Conservation (phyloP, 176 grass and related monocot species). For the Melocanna baccifera region DNA sequence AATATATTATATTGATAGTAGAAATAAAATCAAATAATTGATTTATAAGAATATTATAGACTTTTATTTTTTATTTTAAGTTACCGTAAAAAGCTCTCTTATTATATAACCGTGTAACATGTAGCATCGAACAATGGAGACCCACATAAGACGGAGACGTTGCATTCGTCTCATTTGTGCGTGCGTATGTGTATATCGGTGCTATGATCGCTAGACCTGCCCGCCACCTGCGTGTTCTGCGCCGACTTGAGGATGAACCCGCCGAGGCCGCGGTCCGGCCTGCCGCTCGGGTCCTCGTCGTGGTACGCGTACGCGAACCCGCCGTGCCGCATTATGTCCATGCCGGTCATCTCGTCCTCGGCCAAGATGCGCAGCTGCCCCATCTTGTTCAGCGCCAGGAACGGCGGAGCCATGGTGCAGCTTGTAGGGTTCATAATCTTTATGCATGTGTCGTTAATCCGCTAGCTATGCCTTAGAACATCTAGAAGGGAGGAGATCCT, state of each 20-base stretch:
- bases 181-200: too few relatives aligned
- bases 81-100: too few relatives aligned
- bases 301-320: slow-evolving; percentile 54
- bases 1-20: too few relatives aligned
- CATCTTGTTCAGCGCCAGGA: slow-evolving; percentile 51
- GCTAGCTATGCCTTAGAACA: too few relatives aligned
- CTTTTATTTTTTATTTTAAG: too few relatives aligned
- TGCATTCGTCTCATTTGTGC: neutral
- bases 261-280: neutral
- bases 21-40: too few relatives aligned
- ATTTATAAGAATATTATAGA: too few relatives aligned
- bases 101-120: slow-evolving; percentile 23
- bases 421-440: too few relatives aligned
- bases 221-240: slow-evolving; percentile 32
- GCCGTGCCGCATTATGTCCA: slow-evolving; percentile 57
- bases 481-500: too few relatives aligned
- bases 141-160: neutral
- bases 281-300: slow-evolving; percentile 40
- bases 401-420: slow-evolving; percentile 62
- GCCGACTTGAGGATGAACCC: slow-evolving; percentile 27
- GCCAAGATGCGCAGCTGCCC: slow-evolving; percentile 33
- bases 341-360: slow-evolving; percentile 51
- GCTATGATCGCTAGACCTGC: neutral
- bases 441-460: too few relatives aligned
- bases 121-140: neutral